phyloP scores from a whole-genome alignment of 495 filamentous ascomycete species.

The Neohortaea acidophila region DNA sequence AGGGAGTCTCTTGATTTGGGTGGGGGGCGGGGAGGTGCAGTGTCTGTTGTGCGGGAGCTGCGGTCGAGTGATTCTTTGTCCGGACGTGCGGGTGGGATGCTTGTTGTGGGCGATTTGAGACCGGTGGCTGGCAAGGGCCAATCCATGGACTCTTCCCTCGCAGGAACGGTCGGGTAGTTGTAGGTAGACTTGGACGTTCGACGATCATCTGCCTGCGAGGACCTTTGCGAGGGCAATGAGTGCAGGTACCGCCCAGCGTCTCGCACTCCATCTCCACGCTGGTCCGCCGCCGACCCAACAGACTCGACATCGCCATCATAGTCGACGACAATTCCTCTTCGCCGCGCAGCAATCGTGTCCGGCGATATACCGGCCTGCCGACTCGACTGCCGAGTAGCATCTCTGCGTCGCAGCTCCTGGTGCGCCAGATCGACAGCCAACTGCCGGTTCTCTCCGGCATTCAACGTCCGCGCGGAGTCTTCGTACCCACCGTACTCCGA shows the following conservation, averaged over 20 bases:
- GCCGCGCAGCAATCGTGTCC: slow-evolving; percentile 41
- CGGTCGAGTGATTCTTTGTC: slow-evolving; percentile 28
- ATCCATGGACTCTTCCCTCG: slow-evolving; percentile 6
- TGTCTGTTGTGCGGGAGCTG: slow-evolving; percentile 31
- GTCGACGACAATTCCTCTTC: slow-evolving; percentile 32
- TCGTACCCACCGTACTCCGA: slow-evolving; percentile 2
- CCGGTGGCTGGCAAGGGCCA: slow-evolving; percentile 9
- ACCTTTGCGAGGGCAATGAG: neutral
- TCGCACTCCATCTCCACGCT: slow-evolving; percentile 4
- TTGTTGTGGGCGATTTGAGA: neutral
- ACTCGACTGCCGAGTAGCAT: slow-evolving; percentile 40
- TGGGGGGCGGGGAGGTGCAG: slow-evolving; percentile 1
- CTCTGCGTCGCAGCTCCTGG: slow-evolving; percentile 55
- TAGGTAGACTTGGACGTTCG: slow-evolving; percentile 3
- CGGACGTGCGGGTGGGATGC: slow-evolving; percentile 18
- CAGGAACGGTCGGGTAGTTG: slow-evolving; percentile 17
- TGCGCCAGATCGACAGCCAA: slow-evolving; percentile 65
- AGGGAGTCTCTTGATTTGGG: slow-evolving; percentile 26
- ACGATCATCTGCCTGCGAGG: neutral
- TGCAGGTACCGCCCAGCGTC: slow-evolving; percentile 3
- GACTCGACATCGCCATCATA: neutral
- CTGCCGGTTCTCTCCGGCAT: slow-evolving; percentile 54
- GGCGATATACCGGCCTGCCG: slow-evolving; percentile 38
- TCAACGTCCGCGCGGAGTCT: slow-evolving; percentile 28
- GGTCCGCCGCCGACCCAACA: neutral